phyloP scores from a whole-genome alignment of 805 yeast species.

The Teunomyces tritomae region DNA sequence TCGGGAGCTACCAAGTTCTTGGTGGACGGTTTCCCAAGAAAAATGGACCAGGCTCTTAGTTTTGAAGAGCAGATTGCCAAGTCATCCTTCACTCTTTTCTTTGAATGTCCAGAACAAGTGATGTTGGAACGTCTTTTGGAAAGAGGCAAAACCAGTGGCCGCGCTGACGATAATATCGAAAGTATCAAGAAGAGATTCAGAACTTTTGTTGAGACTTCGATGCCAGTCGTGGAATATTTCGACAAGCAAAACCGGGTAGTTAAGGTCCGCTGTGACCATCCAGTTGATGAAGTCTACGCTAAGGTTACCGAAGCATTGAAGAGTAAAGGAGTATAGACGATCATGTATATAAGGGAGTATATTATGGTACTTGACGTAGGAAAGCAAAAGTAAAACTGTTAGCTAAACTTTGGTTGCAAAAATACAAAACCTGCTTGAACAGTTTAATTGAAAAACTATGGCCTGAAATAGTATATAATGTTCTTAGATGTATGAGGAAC shows the following conservation, averaged over 20 bases:
- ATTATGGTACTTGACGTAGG: no score
- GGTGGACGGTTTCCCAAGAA: constrained; percentile 96
- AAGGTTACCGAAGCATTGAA: constrained; percentile 67
- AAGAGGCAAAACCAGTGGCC: constrained; percentile 93
- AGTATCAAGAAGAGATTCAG: constrained; percentile 86
- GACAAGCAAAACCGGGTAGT: constrained; percentile 73
- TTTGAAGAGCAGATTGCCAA: constrained; percentile 77
- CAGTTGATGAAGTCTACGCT: constrained; percentile 74
- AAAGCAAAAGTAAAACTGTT: no score
- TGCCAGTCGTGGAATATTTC: constrained; percentile 90
- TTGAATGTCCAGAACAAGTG: constrained; percentile 77
- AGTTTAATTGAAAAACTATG: no score
- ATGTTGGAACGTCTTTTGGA: constrained; percentile 83
- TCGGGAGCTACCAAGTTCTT: constrained; percentile 65
- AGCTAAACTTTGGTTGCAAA: no score
- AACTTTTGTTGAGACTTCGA: constrained; percentile 81
- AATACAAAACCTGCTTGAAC: no score
- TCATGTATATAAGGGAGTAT: neutral
- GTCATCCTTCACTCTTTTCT: constrained; percentile 68
- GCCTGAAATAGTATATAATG: no score
- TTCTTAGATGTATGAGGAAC: no score
- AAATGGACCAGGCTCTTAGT: constrained; percentile 97
- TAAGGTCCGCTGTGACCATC: constrained; percentile 71
- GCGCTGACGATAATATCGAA: constrained; percentile 90
- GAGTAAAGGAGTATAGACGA: constrained; percentile 26